Evolutionary conservation across 495 filamentous ascomycete species (phyloP).

Genomic region (Penicillium roqueforti): DNA sequence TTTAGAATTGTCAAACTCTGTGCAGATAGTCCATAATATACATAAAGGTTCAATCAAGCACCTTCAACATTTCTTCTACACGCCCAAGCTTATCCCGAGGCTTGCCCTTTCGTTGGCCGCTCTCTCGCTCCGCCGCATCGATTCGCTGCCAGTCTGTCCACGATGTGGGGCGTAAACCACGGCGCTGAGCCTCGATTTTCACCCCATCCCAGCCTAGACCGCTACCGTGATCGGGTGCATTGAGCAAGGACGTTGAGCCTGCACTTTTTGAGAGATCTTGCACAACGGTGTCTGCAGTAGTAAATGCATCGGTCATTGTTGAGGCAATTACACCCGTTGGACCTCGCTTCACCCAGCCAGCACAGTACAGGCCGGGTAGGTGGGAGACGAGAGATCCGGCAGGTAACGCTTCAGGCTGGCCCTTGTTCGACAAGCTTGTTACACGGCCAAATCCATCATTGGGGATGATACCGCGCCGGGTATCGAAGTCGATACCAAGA

Average conservation of each 20-base stretch:
- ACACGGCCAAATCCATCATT: slow-evolving; percentile 83
- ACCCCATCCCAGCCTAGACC: slow-evolving; percentile 75
- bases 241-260: slow-evolving; percentile 44
- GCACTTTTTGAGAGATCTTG: slow-evolving; percentile 56
- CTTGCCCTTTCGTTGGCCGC: slow-evolving; percentile 66
- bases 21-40: slow-evolving; percentile 8
- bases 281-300: slow-evolving; percentile 75
- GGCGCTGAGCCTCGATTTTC: slow-evolving; percentile 47
- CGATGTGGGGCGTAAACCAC: slow-evolving; percentile 47
- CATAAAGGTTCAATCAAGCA: slow-evolving; percentile 29
- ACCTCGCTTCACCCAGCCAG: slow-evolving; percentile 94
- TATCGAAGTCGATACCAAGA: slow-evolving; percentile 77
- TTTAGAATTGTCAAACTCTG: slow-evolving; percentile 11
- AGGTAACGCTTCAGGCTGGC: slow-evolving; percentile 23
- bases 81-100: slow-evolving; percentile 78
- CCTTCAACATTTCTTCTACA: slow-evolving; percentile 73
- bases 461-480: slow-evolving; percentile 65
- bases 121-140: slow-evolving; percentile 68
- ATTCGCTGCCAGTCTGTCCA: slow-evolving; percentile 89
- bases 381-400: slow-evolving; percentile 40
- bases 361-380: slow-evolving; percentile 83
- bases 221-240: slow-evolving; percentile 35
- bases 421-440: slow-evolving; percentile 31
- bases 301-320: slow-evolving; percentile 94
- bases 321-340: slow-evolving; percentile 94